Base-by-base conservation (phyloP, 2,329 filamentous ascomycete species). In the Fusarium oxysporum region DNA sequence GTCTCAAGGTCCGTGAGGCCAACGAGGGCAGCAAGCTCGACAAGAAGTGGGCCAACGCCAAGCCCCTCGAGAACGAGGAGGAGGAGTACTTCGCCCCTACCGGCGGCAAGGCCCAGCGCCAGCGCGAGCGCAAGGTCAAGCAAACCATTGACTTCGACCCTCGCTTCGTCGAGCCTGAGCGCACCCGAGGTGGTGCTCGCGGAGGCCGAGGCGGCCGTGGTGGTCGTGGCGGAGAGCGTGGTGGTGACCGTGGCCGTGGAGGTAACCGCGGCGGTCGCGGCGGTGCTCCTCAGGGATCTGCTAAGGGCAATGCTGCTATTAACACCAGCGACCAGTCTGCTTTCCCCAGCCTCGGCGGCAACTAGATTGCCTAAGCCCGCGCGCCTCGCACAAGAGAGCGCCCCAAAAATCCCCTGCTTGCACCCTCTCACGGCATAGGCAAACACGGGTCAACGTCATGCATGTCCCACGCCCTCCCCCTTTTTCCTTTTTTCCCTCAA, bases 101-200 rank as follows among this genome's bases (percentile, higher is more conserved):
- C 76, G 88, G 86, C 72, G 92, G 92, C 86, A 98, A 98, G 92
- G 84, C 90, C 83, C 88, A 90, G 87, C 93, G 93, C 81, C 91
- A 96, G 87, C 94, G 94, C 82, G 92, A 96, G 88, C 92, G 93
- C 86, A 96, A 96, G 90, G 90, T 93, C 86, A 98, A 98, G 92
- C 90, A 93, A 84, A 85, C 93, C 82, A 83, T 98, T 79, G 94
- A 97, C 81, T 93, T 98, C 76, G 95, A 97, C 84, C 91, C 95
- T 86, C 90, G 93, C 81, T 94, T 89, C 82, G 88, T 93, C 78
- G 93, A 96, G 86, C 87, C 89, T 67, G 88, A 91, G 77, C 89
- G 90, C 66, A 83, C 82, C 76, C 84, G 86, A 71, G 85, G 87
- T 79, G 85, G 85, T 74, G 85, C 86, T 75, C 86, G 88, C 73